Conservation (phyloP, 164 flowering plant species). For the Cinnamomum micranthum region DNA sequence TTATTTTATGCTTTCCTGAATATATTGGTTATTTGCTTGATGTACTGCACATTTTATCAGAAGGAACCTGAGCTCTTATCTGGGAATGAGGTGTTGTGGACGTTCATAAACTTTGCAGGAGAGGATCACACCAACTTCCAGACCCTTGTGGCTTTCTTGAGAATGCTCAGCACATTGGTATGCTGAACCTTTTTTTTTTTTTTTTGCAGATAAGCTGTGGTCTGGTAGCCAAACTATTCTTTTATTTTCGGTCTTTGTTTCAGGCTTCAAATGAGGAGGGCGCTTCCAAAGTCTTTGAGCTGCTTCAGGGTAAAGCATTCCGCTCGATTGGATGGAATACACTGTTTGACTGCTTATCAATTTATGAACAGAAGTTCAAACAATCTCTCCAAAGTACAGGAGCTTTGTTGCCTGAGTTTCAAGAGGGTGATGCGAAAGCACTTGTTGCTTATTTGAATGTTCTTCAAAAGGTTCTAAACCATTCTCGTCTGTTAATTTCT, state of each 20-base stretch:
- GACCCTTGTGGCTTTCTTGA: constrained; percentile 91
- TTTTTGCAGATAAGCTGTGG: background rate
- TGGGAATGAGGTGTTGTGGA: constrained; percentile 95
- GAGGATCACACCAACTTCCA: constrained; percentile 92
- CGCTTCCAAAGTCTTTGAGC: constrained; percentile 81
- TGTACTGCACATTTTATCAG: constrained; percentile 34
- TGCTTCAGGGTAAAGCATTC: constrained; percentile 86
- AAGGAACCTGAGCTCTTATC: constrained; percentile 87
- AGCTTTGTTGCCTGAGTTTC: constrained; percentile 80
- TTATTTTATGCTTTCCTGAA: background rate
- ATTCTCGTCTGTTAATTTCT: background rate
- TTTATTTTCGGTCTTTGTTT: constrained; percentile 6
- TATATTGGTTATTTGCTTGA: constrained; percentile 4
- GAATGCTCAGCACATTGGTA: constrained; percentile 91
- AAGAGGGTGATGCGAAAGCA: constrained; percentile 98
- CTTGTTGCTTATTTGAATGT: constrained; percentile 91
- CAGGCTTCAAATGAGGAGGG: constrained; percentile 93
- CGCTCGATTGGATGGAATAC: constrained; percentile 92
- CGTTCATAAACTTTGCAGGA: constrained; percentile 92
- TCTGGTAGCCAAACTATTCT: background rate
- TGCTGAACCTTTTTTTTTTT: constrained; percentile 12
- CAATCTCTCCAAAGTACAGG: constrained; percentile 75
- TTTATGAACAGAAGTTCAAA: constrained; percentile 86
- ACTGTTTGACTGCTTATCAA: constrained; percentile 81
- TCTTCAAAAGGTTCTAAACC: constrained; percentile 66